Percentiles rank a stretch among this genome's conserved stretches.
phyloP scores from a whole-genome alignment of 2,329 filamentous ascomycete genomes.

The Sporothrix globosa region DNA sequence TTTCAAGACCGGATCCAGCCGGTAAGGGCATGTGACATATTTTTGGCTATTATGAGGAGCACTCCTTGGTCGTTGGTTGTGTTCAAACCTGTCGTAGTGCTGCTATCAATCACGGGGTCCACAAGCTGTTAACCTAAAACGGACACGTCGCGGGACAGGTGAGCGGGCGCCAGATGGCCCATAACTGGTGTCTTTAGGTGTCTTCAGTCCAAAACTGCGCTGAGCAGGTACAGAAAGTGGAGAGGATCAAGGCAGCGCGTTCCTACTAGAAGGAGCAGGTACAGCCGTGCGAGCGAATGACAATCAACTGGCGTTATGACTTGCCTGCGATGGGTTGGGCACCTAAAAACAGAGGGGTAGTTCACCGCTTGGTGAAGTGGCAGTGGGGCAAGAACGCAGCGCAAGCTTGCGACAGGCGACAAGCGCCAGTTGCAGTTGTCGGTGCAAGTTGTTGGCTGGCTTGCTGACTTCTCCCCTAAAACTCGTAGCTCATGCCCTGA shows the following conservation, averaged over 20 bases:
- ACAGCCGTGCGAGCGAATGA: constrained; percentile 4
- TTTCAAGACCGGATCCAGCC: constrained; percentile 27
- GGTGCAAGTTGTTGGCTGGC: not conserved
- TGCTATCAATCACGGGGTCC: constrained; percentile 33
- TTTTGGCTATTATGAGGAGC: constrained; percentile 27
- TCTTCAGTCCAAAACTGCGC: not conserved
- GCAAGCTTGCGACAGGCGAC: constrained; percentile 6
- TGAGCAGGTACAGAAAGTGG: constrained; percentile 19
- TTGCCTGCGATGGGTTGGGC: not conserved
- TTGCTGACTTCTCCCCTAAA: constrained; percentile 26
- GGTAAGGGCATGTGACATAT: constrained; percentile 32
- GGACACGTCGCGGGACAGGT: constrained; percentile 20
- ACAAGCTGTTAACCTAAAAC: constrained; percentile 24
- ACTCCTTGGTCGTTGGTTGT: constrained; percentile 19
- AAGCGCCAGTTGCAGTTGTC: no score
- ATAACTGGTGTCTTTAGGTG: not conserved
- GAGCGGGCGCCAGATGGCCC: constrained; percentile 14
- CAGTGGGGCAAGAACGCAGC: not conserved
- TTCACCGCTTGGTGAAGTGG: constrained; percentile 4
- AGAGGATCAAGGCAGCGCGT: not conserved
- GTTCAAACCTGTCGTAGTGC: constrained; percentile 18
- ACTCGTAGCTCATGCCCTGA: not conserved
- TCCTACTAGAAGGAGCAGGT: constrained; percentile 23
- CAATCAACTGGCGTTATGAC: not conserved
- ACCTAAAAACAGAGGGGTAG: constrained; percentile 3